Percentiles rank a stretch among this genome's conserved stretches.
Conservation (phyloP, 768 basidiomycete species). For the Hydnomerulius pinastri region DNA sequence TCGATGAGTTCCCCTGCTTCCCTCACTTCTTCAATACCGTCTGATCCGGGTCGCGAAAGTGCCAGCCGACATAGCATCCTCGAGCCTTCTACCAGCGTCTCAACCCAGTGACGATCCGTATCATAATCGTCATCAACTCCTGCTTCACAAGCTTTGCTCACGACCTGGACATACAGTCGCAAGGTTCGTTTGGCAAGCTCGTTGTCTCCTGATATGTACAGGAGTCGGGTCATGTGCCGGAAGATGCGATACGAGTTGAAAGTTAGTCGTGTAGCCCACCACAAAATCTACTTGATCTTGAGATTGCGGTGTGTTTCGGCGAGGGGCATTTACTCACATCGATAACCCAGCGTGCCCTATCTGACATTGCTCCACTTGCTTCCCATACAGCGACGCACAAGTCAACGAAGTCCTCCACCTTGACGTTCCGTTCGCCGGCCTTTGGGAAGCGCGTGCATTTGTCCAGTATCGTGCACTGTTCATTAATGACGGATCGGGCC, state of each 20-base stretch:
- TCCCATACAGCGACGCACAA: conserved; percentile 83
- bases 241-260: conserved; percentile 89
- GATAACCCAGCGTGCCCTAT: conserved; percentile 74
- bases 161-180: conserved; percentile 79
- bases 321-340: conserved; percentile 56
- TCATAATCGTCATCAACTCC: conserved; percentile 54
- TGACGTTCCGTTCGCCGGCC: conserved; percentile 76
- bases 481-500: conserved; percentile 65
- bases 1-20: conserved; percentile 64
- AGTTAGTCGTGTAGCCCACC: conserved; percentile 93
- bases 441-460: conserved; percentile 75
- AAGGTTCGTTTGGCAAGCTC: conserved; percentile 74
- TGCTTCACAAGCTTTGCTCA: conserved; percentile 74
- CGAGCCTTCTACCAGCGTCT: conserved; percentile 74
- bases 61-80: conserved; percentile 70
- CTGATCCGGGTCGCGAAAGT: conserved; percentile 33
- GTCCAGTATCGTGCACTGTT: conserved; percentile 69
- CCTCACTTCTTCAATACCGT: conserved; percentile 56
- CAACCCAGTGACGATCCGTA: conserved; percentile 70
- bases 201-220: conserved; percentile 61
- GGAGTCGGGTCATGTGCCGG: conserved; percentile 79
- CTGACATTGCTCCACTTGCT: conserved; percentile 60
- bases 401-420: conserved; percentile 85
- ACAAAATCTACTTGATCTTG: conserved; percentile 61
- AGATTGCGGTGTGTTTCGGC: background rate